phyloP scores from a whole-genome alignment of 495 filamentous ascomycete species.

The Daldinia loculata region DNA sequence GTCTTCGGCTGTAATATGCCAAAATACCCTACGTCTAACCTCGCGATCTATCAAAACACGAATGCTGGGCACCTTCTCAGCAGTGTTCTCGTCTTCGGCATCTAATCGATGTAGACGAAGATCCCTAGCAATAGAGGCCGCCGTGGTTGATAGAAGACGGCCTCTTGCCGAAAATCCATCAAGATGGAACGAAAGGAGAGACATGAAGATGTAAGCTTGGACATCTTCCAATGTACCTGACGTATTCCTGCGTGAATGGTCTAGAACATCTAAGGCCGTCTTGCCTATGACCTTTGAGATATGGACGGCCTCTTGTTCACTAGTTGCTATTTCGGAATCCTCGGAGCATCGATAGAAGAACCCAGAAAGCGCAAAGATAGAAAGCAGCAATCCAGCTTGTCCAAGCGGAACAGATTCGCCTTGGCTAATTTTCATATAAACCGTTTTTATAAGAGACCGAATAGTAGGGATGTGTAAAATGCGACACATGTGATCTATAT shows the following conservation, averaged over 20 bases:
- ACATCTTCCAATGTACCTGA: constrained; percentile 56
- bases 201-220: constrained; percentile 57
- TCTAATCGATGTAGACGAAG: constrained; percentile 61
- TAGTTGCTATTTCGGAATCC: constrained; percentile 23
- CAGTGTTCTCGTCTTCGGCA: constrained; percentile 9
- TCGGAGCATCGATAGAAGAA: constrained; percentile 45
- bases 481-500: constrained; percentile 54
- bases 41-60: constrained; percentile 45
- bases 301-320: constrained; percentile 12
- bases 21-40: constrained; percentile 52
- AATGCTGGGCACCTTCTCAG: constrained; percentile 21
- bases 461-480: constrained; percentile 51
- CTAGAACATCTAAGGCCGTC: constrained; percentile 1
- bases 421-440: not conserved
- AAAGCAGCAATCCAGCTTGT: not conserved
- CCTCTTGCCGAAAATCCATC: constrained; percentile 50
- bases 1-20: constrained; percentile 57
- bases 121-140: constrained; percentile 45
- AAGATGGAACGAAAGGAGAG: constrained; percentile 48
- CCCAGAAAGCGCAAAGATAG: constrained; percentile 45
- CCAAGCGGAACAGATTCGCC: not conserved
- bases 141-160: constrained; percentile 31
- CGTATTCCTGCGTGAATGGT: constrained; percentile 45
- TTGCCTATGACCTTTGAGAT: constrained; percentile 14
- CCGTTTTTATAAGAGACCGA: constrained; percentile 32